Base-by-base conservation (phyloP, 768 basidiomycete species). In the Naganishia friedmannii region DNA sequence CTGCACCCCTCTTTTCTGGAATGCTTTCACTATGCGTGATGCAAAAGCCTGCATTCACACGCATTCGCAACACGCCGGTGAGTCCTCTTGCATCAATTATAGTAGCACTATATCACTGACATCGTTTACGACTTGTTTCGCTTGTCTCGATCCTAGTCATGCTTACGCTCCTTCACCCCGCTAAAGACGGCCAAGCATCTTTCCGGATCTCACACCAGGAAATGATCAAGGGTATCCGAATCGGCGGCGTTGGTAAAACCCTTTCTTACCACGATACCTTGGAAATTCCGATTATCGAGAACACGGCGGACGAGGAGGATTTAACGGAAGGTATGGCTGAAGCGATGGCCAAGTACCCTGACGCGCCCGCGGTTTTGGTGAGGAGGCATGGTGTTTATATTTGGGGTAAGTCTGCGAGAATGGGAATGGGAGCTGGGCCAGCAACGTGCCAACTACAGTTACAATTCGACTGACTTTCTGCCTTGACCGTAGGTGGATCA, bases 1-100 rank as follows among this genome's bases (percentile, higher is more conserved):
- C 0, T 93, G 92, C 79, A 93, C 92, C 0, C 92, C 92, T 15
- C 83, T 93, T 19, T 94, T 94, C 83, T 93, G 90, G 90, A 92
- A 92, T 76, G 90, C 92, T 2, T 94, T 92, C 77, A 88, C 89
- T 37, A 81, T 90, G 73, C 84, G 90, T 26, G 83, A 85, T 70
- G 91, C 92, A 1, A 89, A 90, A 0, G 90, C 90, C 53, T 93
- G 91, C 75, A 92, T 94, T 72, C 92, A 93, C 77, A 93, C 92
- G 0, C 92, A 93, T 77, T 91, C 90, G 0, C 92, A 93, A 78
- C 87, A 93, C 78, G 81, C 81, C 26, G 79, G 92, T 77, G 37
- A 63, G 78, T 66, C 31, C 17, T 37, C 48, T n/a, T 29, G 13
- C 28, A 21, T 65, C 34, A 12, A 12, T 37, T 12, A 37, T 37